These are phyloP conservation scores for Grigorovia yakushimaensis DNA, from an alignment of 805 yeast genomes.

Conservation along the genomic window DNA sequence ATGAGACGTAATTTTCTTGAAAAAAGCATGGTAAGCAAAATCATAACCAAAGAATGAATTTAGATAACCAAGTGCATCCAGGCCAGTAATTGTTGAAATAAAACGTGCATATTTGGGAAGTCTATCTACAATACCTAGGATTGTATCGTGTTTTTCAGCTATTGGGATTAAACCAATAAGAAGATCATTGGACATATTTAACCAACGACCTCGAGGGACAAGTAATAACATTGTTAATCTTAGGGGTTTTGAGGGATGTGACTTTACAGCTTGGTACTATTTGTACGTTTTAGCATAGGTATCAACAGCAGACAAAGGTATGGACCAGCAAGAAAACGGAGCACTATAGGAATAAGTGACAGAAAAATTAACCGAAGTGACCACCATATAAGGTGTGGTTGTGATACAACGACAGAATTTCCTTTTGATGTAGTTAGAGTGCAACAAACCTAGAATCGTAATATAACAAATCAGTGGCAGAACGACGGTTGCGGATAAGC, in stretches of 20 bases:
- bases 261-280: slow-evolving; percentile 6
- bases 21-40: slow-evolving; percentile 12
- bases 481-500: not conserved
- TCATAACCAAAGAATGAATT: slow-evolving; percentile 7
- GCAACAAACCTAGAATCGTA: not conserved
- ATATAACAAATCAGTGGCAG: not conserved
- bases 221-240: slow-evolving; percentile 6
- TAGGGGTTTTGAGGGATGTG: slow-evolving; percentile 3
- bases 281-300: slow-evolving; percentile 3
- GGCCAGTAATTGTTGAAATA: slow-evolving; percentile 5
- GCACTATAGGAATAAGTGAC: slow-evolving; percentile 4
- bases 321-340: slow-evolving; percentile 7
- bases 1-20: slow-evolving; percentile 6
- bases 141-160: slow-evolving; percentile 3
- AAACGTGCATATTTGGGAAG: slow-evolving; percentile 12
- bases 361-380: slow-evolving; percentile 8
- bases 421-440: not conserved
- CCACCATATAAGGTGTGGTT: slow-evolving; percentile 7
- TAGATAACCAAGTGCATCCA: slow-evolving; percentile 8
- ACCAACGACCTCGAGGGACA: slow-evolving; percentile 13
- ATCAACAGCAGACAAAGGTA: not conserved
- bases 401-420: slow-evolving; percentile 1
- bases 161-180: slow-evolving; percentile 9
- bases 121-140: slow-evolving; percentile 11
- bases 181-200: slow-evolving; percentile 12